Conservation (phyloP, 2,329 filamentous ascomycete genomes). For the Fusarium sp. region DNA sequence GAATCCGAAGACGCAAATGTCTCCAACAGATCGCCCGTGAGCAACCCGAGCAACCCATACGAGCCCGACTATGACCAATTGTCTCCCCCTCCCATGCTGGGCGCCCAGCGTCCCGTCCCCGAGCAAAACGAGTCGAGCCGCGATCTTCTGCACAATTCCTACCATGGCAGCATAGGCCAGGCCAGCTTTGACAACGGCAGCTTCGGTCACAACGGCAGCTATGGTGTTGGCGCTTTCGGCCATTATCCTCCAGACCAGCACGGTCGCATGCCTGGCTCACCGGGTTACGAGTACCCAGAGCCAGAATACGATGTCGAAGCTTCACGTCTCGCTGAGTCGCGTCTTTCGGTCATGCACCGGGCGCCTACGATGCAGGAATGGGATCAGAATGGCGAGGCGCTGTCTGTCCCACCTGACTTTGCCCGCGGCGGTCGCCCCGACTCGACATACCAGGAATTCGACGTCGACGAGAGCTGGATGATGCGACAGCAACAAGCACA, state of each 20-base stretch:
- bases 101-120: conserved; percentile 24
- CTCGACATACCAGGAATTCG: conserved; percentile 36
- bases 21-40: conserved; percentile 24
- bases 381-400: conserved; percentile 24
- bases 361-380: conserved; percentile 33
- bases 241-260: conserved; percentile 28
- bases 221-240: conserved; percentile 27
- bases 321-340: conserved; percentile 31
- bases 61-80: conserved; percentile 26
- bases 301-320: conserved; percentile 37
- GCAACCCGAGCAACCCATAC: conserved; percentile 37
- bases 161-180: conserved; percentile 18
- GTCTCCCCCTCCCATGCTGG: conserved; percentile 31
- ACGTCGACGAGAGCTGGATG: conserved; percentile 43
- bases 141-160: conserved; percentile 33
- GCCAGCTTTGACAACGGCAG: conserved; percentile 14
- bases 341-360: conserved; percentile 31
- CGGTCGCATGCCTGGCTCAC: conserved; percentile 15
- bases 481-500: conserved; percentile 40
- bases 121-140: conserved; percentile 35
- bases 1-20: conserved; percentile 23
- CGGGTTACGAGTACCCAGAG: conserved; percentile 25
- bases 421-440: conserved; percentile 37
- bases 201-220: conserved; percentile 22
- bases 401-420: conserved; percentile 30